Evolutionary conservation across 108 stramenopile species (phyloP).

Genomic region (Aurantiochytrium sp.): DNA sequence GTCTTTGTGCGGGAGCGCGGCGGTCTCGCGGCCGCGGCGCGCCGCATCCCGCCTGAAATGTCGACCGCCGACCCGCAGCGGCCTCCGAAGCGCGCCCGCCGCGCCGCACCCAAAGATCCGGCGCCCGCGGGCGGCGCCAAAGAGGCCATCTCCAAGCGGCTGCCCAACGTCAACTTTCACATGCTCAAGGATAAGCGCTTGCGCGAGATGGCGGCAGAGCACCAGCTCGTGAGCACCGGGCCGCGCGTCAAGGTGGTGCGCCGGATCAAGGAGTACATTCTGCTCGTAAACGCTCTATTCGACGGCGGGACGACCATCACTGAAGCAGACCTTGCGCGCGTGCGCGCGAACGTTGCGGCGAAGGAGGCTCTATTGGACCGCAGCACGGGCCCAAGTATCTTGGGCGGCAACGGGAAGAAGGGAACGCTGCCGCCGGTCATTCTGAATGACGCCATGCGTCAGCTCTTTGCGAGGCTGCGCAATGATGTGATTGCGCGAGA

Average conservation of each 20-base stretch:
- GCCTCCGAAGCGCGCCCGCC: too few relatives aligned
- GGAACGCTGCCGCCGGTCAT: background rate
- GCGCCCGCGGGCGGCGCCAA: background rate
- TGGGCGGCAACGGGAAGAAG: background rate
- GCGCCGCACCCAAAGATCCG: background rate
- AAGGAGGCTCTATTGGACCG: background rate
- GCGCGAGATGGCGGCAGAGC: background rate
- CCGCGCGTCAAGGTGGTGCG: background rate
- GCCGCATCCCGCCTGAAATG: background rate
- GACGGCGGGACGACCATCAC: background rate
- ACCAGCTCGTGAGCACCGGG: background rate
- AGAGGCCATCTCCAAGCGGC: background rate
- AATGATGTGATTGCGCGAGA: background rate
- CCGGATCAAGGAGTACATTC: background rate
- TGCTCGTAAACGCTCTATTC: background rate
- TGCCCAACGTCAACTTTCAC: conserved; percentile 3
- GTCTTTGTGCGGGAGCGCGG: background rate
- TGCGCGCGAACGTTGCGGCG: background rate
- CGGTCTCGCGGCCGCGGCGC: background rate
- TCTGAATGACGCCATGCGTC: background rate
- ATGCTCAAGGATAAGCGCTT: background rate
- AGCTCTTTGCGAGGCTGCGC: background rate
- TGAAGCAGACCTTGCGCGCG: background rate
- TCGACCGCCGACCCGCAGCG: background rate
- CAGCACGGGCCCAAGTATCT: background rate